Conservation (phyloP, 768 basidiomycete genomes). For the Favolaschia claudopus region DNA sequence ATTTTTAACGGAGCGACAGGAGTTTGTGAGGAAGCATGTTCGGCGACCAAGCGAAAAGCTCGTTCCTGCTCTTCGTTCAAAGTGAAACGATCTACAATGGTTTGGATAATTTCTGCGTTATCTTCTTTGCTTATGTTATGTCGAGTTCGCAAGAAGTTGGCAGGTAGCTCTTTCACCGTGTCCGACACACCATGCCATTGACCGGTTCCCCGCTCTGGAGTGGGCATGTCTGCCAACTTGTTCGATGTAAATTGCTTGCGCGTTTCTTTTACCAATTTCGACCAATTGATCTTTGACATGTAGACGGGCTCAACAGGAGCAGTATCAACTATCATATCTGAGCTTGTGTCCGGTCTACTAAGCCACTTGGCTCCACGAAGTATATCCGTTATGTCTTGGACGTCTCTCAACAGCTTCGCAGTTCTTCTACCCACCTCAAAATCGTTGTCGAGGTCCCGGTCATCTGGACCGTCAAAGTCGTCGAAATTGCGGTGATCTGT, state of each 20-base stretch:
- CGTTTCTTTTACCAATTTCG: neutral
- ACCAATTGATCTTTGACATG: neutral
- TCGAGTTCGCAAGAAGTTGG: constrained; percentile 11
- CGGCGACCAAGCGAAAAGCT: constrained; percentile 36
- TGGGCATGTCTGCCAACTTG: neutral
- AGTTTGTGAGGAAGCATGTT: constrained; percentile 27
- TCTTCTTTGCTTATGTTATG: neutral
- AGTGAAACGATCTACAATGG: neutral
- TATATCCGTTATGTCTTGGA: neutral
- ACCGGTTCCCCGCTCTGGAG: neutral
- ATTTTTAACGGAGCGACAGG: constrained; percentile 34
- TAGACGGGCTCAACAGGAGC: neutral
- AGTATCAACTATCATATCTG: neutral
- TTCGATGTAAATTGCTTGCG: neutral
- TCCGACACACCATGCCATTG: neutral
- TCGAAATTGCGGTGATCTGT: neutral
- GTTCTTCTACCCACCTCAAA: neutral
- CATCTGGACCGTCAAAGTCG: neutral
- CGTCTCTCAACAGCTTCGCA: neutral
- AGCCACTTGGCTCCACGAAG: neutral
- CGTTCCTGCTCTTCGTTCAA: constrained; percentile 4
- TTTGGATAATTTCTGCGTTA: neutral
- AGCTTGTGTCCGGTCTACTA: neutral
- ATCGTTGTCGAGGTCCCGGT: no score
- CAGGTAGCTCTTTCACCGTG: constrained; percentile 12